Percentiles rank a stretch among this genome's conserved stretches.
Evolutionary conservation across 2,329 filamentous ascomycete species (phyloP).

Genomic region (Lanzia echinophila): DNA sequence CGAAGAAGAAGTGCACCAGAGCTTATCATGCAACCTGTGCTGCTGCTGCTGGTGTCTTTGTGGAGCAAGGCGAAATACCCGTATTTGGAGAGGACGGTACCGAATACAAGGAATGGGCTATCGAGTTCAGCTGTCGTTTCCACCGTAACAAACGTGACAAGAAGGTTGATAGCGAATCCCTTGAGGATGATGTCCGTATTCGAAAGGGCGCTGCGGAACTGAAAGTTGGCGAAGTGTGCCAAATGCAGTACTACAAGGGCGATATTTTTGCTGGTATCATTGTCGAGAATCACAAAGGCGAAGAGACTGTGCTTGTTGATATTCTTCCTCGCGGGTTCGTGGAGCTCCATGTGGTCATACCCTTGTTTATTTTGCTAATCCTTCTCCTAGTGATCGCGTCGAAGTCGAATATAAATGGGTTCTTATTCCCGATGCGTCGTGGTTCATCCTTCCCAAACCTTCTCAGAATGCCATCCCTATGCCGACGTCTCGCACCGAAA

Average conservation of each 20-base stretch:
- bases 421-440: constrained; percentile 61
- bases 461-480: constrained; percentile 66
- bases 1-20: constrained; percentile 85
- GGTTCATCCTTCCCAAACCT: constrained; percentile 67
- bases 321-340: constrained; percentile 78
- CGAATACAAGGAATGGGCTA: constrained; percentile 86
- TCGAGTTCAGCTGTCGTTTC: constrained; percentile 91
- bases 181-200: constrained; percentile 66
- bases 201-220: constrained; percentile 61
- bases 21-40: constrained; percentile 96
- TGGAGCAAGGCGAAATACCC: constrained; percentile 79
- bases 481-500: constrained; percentile 55
- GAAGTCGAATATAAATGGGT: constrained; percentile 85
- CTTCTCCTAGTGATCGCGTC: constrained; percentile 53
- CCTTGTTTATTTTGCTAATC: constrained; percentile 35
- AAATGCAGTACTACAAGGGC: constrained; percentile 75
- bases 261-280: constrained; percentile 90
- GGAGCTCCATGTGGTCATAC: constrained; percentile 8
- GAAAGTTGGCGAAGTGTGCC: constrained; percentile 69
- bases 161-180: constrained; percentile 58
- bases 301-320: constrained; percentile 72
- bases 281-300: constrained; percentile 70
- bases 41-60: constrained; percentile 81
- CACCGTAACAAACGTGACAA: constrained; percentile 83
- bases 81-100: constrained; percentile 85